These are phyloP conservation scores for Dioszegia crocea DNA, from an alignment of 768 basidiomycete genomes.

Conservation along the genomic window DNA sequence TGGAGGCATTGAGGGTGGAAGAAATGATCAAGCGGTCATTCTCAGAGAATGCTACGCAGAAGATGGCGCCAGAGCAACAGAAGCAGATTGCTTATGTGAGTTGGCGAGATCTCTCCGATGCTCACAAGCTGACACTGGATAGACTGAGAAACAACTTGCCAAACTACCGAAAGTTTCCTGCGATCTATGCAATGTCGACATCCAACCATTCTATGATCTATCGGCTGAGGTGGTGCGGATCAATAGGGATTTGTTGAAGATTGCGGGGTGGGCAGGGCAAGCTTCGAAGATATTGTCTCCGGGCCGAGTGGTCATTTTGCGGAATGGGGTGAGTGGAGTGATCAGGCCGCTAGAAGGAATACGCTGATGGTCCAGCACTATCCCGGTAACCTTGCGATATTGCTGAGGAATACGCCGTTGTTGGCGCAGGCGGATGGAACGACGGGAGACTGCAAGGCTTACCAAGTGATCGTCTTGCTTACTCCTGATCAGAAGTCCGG, in stretches of 20 bases:
- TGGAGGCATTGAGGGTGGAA: conserved; percentile 91
- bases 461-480: conserved; percentile 69
- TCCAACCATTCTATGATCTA: conserved; percentile 70
- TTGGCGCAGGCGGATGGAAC: conserved; percentile 25
- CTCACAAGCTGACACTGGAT: conserved; percentile 18
- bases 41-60: conserved; percentile 94
- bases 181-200: conserved; percentile 64
- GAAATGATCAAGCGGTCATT: conserved; percentile 99
- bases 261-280: conserved; percentile 61
- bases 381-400: conserved; percentile 62
- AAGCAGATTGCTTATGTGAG: conserved; percentile 75
- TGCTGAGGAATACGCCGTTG: conserved; percentile 57
- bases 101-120: too few relatives aligned
- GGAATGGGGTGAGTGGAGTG: conserved; percentile 74
- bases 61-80: conserved; percentile 87
- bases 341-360: too few relatives aligned
- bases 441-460: conserved; percentile 51
- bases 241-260: conserved; percentile 62
- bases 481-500: conserved; percentile 60
- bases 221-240: conserved; percentile 60
- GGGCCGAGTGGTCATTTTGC: conserved; percentile 78
- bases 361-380: conserved; percentile 64
- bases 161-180: conserved; percentile 65
- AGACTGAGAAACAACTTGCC: conserved; percentile 71
- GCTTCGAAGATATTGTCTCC: conserved; percentile 64